A percentile compares a stretch with the other conserved stretches of the same genome.
phyloP scores from a whole-genome alignment of 1,284 basidiomycete genomes.

The Pascua guehoae region DNA sequence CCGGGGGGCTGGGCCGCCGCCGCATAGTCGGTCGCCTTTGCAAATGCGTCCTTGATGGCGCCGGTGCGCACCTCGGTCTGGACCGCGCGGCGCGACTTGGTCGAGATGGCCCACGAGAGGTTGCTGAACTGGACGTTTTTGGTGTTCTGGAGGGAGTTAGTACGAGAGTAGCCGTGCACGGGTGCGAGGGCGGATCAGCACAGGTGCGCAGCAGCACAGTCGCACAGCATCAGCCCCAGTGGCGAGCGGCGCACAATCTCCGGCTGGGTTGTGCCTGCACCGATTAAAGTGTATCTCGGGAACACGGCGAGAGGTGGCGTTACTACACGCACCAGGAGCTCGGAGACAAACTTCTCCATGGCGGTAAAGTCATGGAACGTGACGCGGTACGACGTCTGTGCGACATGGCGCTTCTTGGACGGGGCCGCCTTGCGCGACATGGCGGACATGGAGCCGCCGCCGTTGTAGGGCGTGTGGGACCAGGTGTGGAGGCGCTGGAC shows the following conservation, averaged over 20 bases:
- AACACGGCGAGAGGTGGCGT: too few relatives aligned
- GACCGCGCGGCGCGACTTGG: background rate
- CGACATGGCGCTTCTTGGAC: slow-evolving; percentile 4
- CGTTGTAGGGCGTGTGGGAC: background rate
- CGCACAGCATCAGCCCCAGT: background rate
- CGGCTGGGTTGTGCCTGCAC: too few relatives aligned
- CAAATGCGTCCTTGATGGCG: slow-evolving; percentile 10
- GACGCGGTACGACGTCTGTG: background rate
- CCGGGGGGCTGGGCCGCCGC: background rate
- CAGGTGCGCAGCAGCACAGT: background rate
- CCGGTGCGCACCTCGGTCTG: slow-evolving; percentile 7
- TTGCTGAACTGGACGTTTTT: background rate
- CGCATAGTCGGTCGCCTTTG: slow-evolving; percentile 14
- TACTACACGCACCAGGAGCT: slow-evolving; percentile 7
- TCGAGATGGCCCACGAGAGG: slow-evolving; percentile 6
- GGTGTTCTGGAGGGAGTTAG: background rate
- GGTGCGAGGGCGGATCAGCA: background rate
- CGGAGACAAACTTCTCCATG: slow-evolving; percentile 2
- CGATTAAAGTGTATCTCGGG: too few relatives aligned
- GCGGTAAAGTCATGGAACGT: slow-evolving; percentile 16
- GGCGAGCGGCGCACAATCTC: background rate
- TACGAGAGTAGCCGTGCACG: background rate
- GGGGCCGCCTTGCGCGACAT: background rate
- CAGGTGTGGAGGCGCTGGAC: slow-evolving; percentile 11
- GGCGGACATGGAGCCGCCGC: background rate